These are phyloP conservation scores for Aphanomyces euteiches DNA, from an alignment of 352 stramenopile species.

Conservation along the genomic window DNA sequence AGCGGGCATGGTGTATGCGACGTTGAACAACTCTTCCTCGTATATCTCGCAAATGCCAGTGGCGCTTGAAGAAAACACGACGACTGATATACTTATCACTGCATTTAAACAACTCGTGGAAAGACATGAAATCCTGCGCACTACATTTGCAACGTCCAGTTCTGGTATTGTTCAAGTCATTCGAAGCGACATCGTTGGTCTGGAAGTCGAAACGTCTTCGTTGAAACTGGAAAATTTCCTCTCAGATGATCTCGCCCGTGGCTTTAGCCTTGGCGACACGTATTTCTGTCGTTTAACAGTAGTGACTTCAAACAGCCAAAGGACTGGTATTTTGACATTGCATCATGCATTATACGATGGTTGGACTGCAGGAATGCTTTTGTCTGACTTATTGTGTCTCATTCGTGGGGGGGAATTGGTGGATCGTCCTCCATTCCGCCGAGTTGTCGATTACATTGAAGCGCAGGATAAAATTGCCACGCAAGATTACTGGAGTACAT, in stretches of 20 bases:
- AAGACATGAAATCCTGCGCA: background rate
- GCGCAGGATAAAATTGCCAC: background rate
- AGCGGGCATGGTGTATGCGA: conserved; percentile 5
- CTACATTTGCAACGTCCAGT: conserved; percentile 1
- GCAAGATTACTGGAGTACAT: background rate
- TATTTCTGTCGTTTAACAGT: background rate
- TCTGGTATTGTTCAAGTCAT: background rate
- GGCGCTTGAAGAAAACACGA: background rate
- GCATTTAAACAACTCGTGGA: background rate
- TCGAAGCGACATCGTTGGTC: background rate
- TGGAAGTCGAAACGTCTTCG: background rate
- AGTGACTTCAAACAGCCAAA: background rate
- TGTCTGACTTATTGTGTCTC: background rate
- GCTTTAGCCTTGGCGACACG: background rate
- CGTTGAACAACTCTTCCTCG: background rate
- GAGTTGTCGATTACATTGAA: conserved; percentile 8
- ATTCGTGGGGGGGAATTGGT: background rate
- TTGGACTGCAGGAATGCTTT: background rate
- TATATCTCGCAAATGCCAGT: background rate
- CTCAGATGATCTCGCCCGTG: background rate
- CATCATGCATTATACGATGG: conserved; percentile 11
- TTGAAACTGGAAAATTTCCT: background rate
- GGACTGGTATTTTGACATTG: background rate
- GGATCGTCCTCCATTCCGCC: background rate
- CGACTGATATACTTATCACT: too few species aligned